Evolutionary conservation across 2,329 filamentous ascomycete species (phyloP).

Genomic region (Orbilia brochopaga): DNA sequence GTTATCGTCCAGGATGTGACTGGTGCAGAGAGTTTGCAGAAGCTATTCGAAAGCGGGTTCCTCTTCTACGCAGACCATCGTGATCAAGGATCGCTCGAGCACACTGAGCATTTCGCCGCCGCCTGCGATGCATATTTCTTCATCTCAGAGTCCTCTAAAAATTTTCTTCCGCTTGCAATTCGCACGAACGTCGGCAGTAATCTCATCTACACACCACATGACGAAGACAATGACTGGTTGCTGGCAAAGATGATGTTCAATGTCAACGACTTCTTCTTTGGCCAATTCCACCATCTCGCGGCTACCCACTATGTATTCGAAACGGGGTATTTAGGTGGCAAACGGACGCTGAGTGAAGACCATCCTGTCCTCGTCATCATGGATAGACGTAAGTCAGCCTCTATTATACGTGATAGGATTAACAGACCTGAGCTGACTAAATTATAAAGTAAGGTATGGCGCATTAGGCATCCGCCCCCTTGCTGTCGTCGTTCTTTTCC

Average conservation of each 20-base stretch:
- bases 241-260: conserved; percentile 59
- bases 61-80: conserved; percentile 61
- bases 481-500: conserved; percentile 55
- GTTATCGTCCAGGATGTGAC: conserved; percentile 56
- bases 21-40: conserved; percentile 55
- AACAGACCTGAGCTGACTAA: not conserved
- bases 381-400: conserved; percentile 56
- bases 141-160: conserved; percentile 53
- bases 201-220: conserved; percentile 62
- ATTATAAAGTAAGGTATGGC: conserved; percentile 55
- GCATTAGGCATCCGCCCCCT: conserved; percentile 56
- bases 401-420: not conserved
- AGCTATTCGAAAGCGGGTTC: conserved; percentile 57
- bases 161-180: conserved; percentile 63
- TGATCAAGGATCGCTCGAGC: conserved; percentile 56
- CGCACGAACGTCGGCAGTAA: conserved; percentile 60
- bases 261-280: conserved; percentile 61
- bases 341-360: conserved; percentile 60
- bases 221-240: conserved; percentile 61
- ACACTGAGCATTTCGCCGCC: conserved; percentile 57
- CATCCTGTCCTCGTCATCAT: conserved; percentile 61
- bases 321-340: conserved; percentile 60
- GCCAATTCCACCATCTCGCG: conserved; percentile 60
- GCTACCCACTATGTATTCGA: conserved; percentile 61
- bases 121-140: conserved; percentile 62